Evolutionary conservation across 2,329 filamentous ascomycete species (phyloP).

Genomic region (Botryotinia convoluta): DNA sequence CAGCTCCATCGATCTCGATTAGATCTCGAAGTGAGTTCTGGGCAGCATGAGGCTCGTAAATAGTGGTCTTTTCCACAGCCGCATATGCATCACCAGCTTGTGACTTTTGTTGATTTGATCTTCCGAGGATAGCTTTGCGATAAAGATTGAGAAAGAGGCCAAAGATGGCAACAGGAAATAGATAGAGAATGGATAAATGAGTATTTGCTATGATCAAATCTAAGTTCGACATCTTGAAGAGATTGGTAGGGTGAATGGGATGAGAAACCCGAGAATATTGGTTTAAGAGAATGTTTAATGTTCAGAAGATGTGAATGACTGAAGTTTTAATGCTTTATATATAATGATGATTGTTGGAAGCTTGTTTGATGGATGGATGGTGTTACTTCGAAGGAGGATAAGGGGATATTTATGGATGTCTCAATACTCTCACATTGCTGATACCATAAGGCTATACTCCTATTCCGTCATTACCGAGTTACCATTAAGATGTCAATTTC

Average conservation of each 20-base stretch:
- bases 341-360: not conserved
- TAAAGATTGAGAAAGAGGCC: slow-evolving; percentile 6
- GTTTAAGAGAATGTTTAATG: not conserved
- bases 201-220: slow-evolving; percentile 6
- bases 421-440: not conserved
- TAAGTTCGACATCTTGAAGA: not conserved
- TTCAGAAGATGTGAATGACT: not conserved
- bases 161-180: slow-evolving; percentile 1
- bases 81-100: not conserved
- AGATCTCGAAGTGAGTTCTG: slow-evolving; percentile 5
- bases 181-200: not conserved
- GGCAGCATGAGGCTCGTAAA: not conserved
- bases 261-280: not conserved
- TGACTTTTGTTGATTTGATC: not conserved
- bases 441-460: not conserved
- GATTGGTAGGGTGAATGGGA: not conserved
- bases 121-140: not conserved
- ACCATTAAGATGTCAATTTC: not conserved
- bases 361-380: not conserved
- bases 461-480: not conserved
- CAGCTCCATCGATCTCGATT: slow-evolving; percentile 28
- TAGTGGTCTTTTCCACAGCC: not conserved
- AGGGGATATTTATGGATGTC: not conserved
- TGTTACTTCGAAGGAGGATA: not conserved
- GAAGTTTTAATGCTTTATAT: not conserved